Percentiles rank a stretch among this genome's conserved stretches.
Evolutionary conservation across 1,139 yeast species (phyloP).

Genomic region (Geotrichum candidum): DNA sequence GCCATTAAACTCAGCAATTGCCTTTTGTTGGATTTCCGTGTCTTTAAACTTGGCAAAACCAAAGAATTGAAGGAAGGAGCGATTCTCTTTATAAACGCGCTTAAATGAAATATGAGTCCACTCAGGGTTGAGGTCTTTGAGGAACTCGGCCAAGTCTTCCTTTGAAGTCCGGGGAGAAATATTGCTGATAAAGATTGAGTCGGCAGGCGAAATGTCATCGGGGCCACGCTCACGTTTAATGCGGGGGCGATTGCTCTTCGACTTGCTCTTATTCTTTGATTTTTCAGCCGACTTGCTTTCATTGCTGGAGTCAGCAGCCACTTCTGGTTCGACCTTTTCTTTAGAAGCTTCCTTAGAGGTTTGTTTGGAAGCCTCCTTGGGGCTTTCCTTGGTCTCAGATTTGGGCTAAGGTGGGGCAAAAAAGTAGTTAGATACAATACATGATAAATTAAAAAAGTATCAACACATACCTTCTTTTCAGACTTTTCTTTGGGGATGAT

Average conservation of each 20-base stretch:
- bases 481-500: slow-evolving; percentile 10
- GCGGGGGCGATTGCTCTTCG: slow-evolving; percentile 5
- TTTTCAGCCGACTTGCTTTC: background rate
- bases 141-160: slow-evolving; percentile 29
- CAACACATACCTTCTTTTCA: slow-evolving; percentile 6
- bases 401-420: background rate
- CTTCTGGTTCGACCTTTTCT: slow-evolving; percentile 12
- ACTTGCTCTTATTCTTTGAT: background rate
- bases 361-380: background rate
- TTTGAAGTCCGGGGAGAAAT: slow-evolving; percentile 37
- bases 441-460: background rate
- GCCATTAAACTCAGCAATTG: slow-evolving; percentile 41
- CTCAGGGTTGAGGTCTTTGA: slow-evolving; percentile 25
- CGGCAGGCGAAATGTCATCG: slow-evolving; percentile 18
- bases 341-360: too few species aligned
- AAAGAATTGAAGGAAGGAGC: slow-evolving; percentile 27
- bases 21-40: slow-evolving; percentile 40
- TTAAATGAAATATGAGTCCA: slow-evolving; percentile 12
- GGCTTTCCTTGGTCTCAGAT: background rate
- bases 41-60: slow-evolving; percentile 51
- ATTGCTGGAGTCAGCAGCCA: background rate
- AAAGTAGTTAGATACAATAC: background rate
- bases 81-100: background rate
- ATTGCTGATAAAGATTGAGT: slow-evolving; percentile 49
- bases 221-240: slow-evolving; percentile 21